These are phyloP conservation scores for Bauhinia variegata DNA, from an alignment of 306 rosid species.

Conservation along the genomic window DNA sequence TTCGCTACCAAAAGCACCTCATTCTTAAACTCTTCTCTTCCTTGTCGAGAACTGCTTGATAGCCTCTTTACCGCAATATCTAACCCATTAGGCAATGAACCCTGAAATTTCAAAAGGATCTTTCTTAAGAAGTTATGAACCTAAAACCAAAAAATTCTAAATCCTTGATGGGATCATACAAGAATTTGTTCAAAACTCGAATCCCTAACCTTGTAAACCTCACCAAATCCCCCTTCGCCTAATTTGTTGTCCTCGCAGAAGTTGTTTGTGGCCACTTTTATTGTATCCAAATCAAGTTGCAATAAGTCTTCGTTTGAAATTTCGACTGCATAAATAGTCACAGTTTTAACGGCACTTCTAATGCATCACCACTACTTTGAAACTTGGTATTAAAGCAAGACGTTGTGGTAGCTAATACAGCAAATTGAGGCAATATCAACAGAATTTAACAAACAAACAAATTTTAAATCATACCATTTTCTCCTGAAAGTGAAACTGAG, in stretches of 20 bases:
- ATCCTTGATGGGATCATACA: too few species aligned
- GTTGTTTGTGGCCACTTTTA: conserved; percentile 36
- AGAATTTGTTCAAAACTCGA: too few species aligned
- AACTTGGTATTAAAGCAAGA: too few species aligned
- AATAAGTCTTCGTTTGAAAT: conserved; percentile 18
- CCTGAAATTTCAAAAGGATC: background rate
- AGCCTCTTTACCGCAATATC: conserved; percentile 35
- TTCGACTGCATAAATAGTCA: background rate
- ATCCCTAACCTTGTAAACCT: conserved; percentile 35
- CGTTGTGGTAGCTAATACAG: background rate
- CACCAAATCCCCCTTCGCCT: conserved; percentile 49
- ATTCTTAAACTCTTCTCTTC: conserved; percentile 44
- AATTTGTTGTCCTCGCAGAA: conserved; percentile 30
- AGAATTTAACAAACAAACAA: background rate
- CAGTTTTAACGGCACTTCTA: background rate
- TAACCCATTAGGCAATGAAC: conserved; percentile 16
- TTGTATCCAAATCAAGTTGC: conserved; percentile 28
- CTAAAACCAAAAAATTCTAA: background rate
- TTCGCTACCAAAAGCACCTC: conserved; percentile 43
- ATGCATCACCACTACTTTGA: background rate
- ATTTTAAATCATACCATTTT: conserved; percentile 7
- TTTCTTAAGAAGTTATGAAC: background rate
- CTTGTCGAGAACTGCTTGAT: conserved; percentile 25
- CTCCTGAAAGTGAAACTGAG: background rate
- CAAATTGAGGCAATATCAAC: background rate